A percentile compares a stretch with the other conserved stretches of the same genome.
Conservation (phyloP, 169 alveolate species). For the Cryptosporidium viatorum region DNA sequence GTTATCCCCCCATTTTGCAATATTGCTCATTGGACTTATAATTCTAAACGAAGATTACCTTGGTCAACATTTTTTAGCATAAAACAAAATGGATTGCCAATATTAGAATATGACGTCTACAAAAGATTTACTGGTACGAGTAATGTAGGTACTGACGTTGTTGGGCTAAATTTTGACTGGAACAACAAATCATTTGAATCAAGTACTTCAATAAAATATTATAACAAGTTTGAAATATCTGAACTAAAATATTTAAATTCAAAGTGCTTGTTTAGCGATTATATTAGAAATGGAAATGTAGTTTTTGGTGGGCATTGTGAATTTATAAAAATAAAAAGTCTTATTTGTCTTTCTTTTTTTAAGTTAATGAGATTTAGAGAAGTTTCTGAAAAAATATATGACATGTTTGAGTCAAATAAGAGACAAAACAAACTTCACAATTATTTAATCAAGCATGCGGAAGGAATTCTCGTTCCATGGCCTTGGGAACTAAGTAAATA, state of each 20-base stretch:
- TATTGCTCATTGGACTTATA: conserved; percentile 59
- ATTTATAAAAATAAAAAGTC: background rate
- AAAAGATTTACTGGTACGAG: background rate
- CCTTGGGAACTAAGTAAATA: conserved; percentile 46
- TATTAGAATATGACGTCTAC: conserved; percentile 30
- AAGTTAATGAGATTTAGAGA: conserved; percentile 31
- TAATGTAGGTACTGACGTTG: background rate
- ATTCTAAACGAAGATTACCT: conserved; percentile 20
- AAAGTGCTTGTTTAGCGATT: conserved; percentile 6
- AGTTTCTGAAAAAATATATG: conserved; percentile 16
- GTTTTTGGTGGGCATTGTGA: conserved; percentile 46
- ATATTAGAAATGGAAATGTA: conserved; percentile 3
- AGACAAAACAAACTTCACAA: background rate
- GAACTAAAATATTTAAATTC: background rate
- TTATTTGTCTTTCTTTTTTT: conserved; percentile 14
- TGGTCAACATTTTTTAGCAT: conserved; percentile 51
- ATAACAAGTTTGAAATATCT: conserved; percentile 4
- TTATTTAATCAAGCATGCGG: conserved; percentile 43
- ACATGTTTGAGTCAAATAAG: background rate
- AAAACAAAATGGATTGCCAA: conserved; percentile 1
- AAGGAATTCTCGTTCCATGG: conserved; percentile 68
- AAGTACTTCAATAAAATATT: background rate
- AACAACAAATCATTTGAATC: background rate
- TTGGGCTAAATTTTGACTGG: conserved; percentile 50
- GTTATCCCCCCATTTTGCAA: conserved; percentile 62